Evolutionary conservation across 2,329 filamentous ascomycete genomes (phyloP), one percentile per base, ranked within the genome.

Genomic region (Ascochyta lentis): DNA sequence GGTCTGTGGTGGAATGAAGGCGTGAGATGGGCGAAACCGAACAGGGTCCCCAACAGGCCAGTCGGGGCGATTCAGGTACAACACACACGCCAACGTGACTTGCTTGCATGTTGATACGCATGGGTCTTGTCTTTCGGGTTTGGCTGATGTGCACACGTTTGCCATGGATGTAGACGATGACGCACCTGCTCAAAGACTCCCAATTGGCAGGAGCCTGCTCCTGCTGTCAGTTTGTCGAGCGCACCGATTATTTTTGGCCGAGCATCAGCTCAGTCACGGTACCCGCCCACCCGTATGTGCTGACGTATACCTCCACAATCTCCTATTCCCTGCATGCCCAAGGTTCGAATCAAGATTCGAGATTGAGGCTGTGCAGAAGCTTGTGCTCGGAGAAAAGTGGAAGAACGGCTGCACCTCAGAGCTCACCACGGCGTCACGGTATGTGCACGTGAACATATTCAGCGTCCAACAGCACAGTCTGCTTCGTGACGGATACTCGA

Each of bases 361-460:
- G 33, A 47, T 35, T 51, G 53, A 48, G 53, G 53, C 53, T 56
- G 53, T 56, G 53, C 42, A 56, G 33, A 48, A 47, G 53, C 47
- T 51, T 56, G 48, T 51, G 53, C 47, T 19, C 47, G 38, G 43
- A 39, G 47, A 27, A 51, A 39, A 19, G 42, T 42, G 47, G 47
- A 38, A 56, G 38, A 42, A 46, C 41, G 37, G 16, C 37, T 42
- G 39, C 46, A 49, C 22, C 5, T 29, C 33, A 24, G 19, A 19
- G 3, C 24, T 8, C 12, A 26, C 38, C 29, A 34, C 41, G 34
- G 24, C 26, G 38, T 26, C 29, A 34, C 27, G 27, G 24, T 19
- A 44, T 19, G 22, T 37, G 15, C 47, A 39, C 33, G 27, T 39
- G 41, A 27, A 40, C 9, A 15, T 31, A 8, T 31, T 31, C 29